Percentiles rank a stretch among this genome's conserved stretches.
Conservation (phyloP, 805 yeast species). For the Myxozyma nipponensis region DNA sequence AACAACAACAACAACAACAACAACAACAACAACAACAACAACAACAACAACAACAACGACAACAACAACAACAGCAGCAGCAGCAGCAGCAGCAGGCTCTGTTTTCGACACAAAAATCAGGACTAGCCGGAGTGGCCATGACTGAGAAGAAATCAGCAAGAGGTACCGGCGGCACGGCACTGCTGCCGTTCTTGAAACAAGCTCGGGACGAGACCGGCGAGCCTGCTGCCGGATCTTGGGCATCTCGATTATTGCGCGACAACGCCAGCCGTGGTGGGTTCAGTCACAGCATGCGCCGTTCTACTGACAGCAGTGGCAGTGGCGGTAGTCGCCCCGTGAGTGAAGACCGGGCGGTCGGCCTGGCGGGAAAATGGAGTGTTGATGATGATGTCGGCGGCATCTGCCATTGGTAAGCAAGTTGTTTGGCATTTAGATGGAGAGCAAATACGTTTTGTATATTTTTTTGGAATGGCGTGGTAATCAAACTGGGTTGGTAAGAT, state of each 20-base stretch:
- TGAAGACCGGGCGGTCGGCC: conserved; percentile 13
- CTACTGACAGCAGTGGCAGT: not conserved
- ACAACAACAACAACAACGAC: conserved; percentile 4
- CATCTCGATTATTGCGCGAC: conserved; percentile 50
- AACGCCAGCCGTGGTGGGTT: conserved; percentile 9
- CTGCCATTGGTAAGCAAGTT: conserved; percentile 20
- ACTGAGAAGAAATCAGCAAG: conserved; percentile 50
- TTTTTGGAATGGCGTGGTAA: not conserved
- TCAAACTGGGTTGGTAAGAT: not conserved
- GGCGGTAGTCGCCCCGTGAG: conserved; percentile 13
- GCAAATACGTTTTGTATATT: too few species aligned
- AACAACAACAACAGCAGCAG: conserved; percentile 1
- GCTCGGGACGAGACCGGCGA: conserved; percentile 96
- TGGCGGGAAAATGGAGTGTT: conserved; percentile 27
- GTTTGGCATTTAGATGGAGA: too few species aligned
- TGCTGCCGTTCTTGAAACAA: conserved; percentile 87
- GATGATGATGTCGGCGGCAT: conserved; percentile 27
- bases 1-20: conserved; percentile 44
- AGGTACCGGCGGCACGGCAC: conserved; percentile 94
- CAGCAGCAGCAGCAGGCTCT: conserved; percentile 1
- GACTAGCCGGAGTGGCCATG: conserved; percentile 47
- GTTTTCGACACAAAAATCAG: conserved; percentile 43
- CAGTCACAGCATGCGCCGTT: conserved; percentile 7
- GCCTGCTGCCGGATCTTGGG: conserved; percentile 91
- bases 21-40: conserved; percentile 47